phyloP scores from a whole-genome alignment of 148 eudicot genomes.

The Diospyros lotus region DNA sequence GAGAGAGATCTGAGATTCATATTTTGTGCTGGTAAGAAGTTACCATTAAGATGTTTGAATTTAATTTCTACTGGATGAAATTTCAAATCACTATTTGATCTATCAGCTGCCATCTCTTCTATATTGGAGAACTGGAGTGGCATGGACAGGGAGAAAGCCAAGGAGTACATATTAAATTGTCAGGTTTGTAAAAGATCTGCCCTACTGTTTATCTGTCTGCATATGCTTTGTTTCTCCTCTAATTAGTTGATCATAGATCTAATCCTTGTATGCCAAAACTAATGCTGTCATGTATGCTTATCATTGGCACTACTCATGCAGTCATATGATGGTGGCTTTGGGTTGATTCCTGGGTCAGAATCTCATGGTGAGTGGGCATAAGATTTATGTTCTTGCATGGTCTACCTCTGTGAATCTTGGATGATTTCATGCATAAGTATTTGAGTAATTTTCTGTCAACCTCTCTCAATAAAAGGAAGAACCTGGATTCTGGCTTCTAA shows the following conservation, averaged over 20 bases:
- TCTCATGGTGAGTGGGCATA: conserved; percentile 79
- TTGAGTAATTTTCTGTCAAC: not conserved
- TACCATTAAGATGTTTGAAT: not conserved
- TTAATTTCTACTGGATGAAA: conserved; percentile 12
- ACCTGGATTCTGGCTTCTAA: too few species aligned
- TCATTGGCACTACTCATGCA: conserved; percentile 30
- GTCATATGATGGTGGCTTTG: conserved; percentile 99
- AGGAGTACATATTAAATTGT: conserved; percentile 68
- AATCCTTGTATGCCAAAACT: not conserved
- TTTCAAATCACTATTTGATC: conserved; percentile 3
- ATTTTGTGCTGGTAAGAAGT: conserved; percentile 78
- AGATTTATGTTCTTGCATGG: not conserved
- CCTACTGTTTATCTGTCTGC: not conserved
- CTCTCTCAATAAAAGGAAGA: too few species aligned
- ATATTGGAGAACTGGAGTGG: conserved; percentile 90
- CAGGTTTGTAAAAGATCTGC: conserved; percentile 49
- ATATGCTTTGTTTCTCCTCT: not conserved
- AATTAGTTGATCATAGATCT: not conserved
- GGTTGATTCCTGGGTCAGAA: conserved; percentile 87
- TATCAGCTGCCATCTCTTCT: conserved; percentile 74
- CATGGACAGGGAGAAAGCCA: conserved; percentile 74
- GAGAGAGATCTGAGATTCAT: conserved; percentile 91
- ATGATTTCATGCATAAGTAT: not conserved
- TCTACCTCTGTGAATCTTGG: not conserved
- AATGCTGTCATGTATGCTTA: conserved; percentile 6